phyloP scores from a whole-genome alignment of 192 early-diverging fungal genomes.

The Linnemannia exigua region DNA sequence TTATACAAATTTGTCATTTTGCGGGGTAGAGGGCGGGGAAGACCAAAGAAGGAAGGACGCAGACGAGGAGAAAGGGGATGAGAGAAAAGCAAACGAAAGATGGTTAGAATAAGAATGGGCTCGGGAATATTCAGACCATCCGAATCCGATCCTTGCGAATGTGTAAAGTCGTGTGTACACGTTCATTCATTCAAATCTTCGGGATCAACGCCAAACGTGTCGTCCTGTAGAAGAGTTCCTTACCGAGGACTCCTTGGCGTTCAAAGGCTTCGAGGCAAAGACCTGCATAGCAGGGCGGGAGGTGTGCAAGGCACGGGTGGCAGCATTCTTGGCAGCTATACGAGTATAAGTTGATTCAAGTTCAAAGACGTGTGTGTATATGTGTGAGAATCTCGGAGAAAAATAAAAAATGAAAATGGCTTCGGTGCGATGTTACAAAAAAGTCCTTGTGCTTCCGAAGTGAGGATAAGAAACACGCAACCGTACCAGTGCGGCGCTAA shows the following conservation, averaged over 20 bases:
- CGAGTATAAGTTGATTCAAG: not conserved
- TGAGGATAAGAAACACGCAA: not conserved
- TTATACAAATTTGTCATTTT: slow-evolving; percentile 8
- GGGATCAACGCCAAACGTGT: not conserved
- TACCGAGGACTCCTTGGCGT: slow-evolving; percentile 79
- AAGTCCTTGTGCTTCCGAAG: not conserved
- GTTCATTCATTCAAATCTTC: not conserved
- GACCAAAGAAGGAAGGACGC: slow-evolving; percentile 44
- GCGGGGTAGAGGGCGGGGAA: slow-evolving; percentile 40
- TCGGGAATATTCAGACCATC: slow-evolving; percentile 1
- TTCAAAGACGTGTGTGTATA: not conserved
- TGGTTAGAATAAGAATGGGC: not conserved
- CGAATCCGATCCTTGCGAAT: not conserved
- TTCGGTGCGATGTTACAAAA: slow-evolving; percentile 1
- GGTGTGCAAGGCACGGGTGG: slow-evolving; percentile 74
- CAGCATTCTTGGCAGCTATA: slow-evolving; percentile 49
- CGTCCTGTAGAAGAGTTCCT: not conserved
- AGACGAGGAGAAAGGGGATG: slow-evolving; percentile 4
- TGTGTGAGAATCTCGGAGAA: slow-evolving; percentile 44
- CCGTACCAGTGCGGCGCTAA: slow-evolving; percentile 50
- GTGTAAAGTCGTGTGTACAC: not conserved
- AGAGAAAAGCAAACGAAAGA: slow-evolving; percentile 20
- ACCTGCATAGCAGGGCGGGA: slow-evolving; percentile 76
- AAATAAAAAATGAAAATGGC: slow-evolving; percentile 1
- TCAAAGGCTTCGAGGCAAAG: slow-evolving; percentile 80